Evolutionary conservation across 495 filamentous ascomycete species (phyloP).

Genomic region (Bryoglossum gracile): DNA sequence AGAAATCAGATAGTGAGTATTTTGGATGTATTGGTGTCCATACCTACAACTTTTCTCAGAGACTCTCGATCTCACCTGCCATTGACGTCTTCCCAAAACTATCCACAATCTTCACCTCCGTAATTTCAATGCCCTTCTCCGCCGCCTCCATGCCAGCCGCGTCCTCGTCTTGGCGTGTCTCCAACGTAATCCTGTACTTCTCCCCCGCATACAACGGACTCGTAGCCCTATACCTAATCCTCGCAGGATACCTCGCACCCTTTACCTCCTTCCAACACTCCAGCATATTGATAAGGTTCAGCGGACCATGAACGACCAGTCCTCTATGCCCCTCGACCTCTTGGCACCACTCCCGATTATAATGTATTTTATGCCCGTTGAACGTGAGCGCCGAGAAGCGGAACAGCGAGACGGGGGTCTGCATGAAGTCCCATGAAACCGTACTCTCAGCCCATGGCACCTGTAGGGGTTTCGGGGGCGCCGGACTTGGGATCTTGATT

Average conservation of each 20-base stretch:
- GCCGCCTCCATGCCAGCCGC: slow-evolving; percentile 33
- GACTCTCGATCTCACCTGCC: slow-evolving; percentile 37
- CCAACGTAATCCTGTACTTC: slow-evolving; percentile 35
- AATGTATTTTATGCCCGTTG: slow-evolving; percentile 69
- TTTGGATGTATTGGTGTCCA: neutral
- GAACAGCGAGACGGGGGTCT: slow-evolving; percentile 54
- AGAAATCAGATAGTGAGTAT: neutral
- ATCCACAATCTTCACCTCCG: slow-evolving; percentile 35
- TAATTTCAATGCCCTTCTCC: slow-evolving; percentile 20
- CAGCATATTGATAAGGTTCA: slow-evolving; percentile 57
- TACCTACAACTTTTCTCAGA: neutral
- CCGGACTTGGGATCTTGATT: slow-evolving; percentile 24
- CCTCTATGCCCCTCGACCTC: slow-evolving; percentile 52
- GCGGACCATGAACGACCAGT: slow-evolving; percentile 55
- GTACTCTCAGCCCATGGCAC: slow-evolving; percentile 27
- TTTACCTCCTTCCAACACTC: slow-evolving; percentile 54
- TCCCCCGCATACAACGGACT: slow-evolving; percentile 55
- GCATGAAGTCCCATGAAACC: slow-evolving; percentile 38
- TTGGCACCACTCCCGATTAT: slow-evolving; percentile 50
- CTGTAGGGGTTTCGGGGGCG: slow-evolving; percentile 17
- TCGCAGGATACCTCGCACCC: slow-evolving; percentile 32
- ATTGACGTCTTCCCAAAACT: slow-evolving; percentile 37
- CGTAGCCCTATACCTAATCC: slow-evolving; percentile 52
- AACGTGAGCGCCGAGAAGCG: slow-evolving; percentile 68
- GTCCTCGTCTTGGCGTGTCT: too few species aligned